Percentiles rank a stretch among this genome's conserved stretches.
These are phyloP conservation scores for Candida silvicultrix DNA, from an alignment of 805 yeast genomes.

Conservation along the genomic window DNA sequence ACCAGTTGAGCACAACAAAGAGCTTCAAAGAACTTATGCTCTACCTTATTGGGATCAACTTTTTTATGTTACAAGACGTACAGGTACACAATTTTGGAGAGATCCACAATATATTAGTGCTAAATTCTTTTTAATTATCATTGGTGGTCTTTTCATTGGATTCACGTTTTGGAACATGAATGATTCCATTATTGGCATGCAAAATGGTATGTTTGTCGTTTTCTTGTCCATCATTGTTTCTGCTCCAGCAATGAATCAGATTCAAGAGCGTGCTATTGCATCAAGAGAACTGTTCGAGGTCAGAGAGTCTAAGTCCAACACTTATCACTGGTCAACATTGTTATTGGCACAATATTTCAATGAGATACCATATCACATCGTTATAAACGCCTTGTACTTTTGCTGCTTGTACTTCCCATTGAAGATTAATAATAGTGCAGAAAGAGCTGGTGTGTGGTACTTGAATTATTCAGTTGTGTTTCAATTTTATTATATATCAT, in stretches of 20 bases:
- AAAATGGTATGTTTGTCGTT: constrained; percentile 51
- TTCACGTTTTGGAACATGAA: constrained; percentile 62
- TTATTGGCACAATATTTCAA: constrained; percentile 43
- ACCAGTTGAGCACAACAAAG: neutral
- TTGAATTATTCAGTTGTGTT: constrained; percentile 35
- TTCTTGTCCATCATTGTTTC: constrained; percentile 54
- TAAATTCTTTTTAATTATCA: constrained; percentile 42
- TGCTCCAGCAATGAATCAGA: constrained; percentile 54
- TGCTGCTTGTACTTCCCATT: constrained; percentile 46
- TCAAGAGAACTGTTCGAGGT: constrained; percentile 61
- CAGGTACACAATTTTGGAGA: constrained; percentile 44
- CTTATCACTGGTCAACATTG: constrained; percentile 64
- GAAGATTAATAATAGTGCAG: constrained; percentile 31
- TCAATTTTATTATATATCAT: constrained; percentile 36
- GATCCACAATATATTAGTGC: constrained; percentile 55
- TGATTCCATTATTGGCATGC: constrained; percentile 46
- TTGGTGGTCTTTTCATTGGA: constrained; percentile 62
- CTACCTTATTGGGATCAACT: constrained; percentile 41
- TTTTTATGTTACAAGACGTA: constrained; percentile 32
- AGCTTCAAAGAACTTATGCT: constrained; percentile 9
- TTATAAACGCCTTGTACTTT: constrained; percentile 43
- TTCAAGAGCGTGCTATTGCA: constrained; percentile 49
- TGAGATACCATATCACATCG: constrained; percentile 54
- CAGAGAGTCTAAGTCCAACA: constrained; percentile 63
- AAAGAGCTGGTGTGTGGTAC: constrained; percentile 42